These are phyloP conservation scores for Stramenopiles sp. DNA, from an alignment of 352 stramenopile genomes.

Conservation along the genomic window DNA sequence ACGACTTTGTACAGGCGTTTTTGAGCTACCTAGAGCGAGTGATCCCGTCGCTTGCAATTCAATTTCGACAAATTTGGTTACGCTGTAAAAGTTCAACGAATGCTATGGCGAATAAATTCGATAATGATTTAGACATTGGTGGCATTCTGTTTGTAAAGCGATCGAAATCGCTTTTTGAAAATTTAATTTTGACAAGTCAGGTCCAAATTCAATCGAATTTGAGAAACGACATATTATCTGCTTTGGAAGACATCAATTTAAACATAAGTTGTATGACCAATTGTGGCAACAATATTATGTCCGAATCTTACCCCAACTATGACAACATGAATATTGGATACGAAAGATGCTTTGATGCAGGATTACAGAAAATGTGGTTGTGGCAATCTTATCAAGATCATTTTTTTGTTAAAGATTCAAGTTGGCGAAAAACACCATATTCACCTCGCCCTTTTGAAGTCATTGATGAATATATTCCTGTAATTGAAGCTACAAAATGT, in stretches of 20 bases:
- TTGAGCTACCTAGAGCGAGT: background rate
- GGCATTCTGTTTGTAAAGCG: background rate
- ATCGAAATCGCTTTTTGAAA: background rate
- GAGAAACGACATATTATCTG: background rate
- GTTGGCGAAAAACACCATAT: conserved; percentile 2
- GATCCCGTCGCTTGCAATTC: background rate
- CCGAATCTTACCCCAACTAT: background rate
- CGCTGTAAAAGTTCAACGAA: background rate
- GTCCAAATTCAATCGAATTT: background rate
- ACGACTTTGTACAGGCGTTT: background rate
- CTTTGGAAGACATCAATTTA: background rate
- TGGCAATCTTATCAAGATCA: conserved; percentile 7
- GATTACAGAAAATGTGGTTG: conserved; percentile 9
- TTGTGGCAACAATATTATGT: background rate
- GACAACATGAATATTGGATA: background rate
- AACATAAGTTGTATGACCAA: background rate
- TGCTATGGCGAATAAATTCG: background rate
- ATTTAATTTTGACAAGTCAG: background rate
- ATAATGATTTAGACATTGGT: background rate
- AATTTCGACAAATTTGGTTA: background rate
- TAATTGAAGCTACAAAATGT: background rate
- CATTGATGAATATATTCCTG: background rate
- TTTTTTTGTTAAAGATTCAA: background rate
- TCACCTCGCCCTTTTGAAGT: background rate
- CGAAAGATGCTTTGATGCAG: background rate